Conservation (phyloP, 2,329 filamentous ascomycete genomes). For the Penicillium frequentans region DNA sequence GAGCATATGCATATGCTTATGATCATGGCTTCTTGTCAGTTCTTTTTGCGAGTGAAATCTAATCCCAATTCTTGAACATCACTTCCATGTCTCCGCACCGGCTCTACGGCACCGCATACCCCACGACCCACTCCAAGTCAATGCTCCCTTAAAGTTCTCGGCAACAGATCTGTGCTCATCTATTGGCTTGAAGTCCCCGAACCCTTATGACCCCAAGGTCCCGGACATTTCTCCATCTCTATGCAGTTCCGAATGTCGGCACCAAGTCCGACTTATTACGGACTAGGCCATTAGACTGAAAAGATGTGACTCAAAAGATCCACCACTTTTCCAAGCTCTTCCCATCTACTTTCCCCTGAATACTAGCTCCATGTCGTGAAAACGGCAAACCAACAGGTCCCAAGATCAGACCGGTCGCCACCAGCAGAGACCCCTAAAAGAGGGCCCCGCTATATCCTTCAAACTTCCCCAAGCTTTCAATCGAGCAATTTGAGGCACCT, state of each 20-base stretch:
- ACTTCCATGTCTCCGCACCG: conserved; percentile 16
- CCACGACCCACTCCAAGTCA: conserved; percentile 8
- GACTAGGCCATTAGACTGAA: conserved; percentile 2
- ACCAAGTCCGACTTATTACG: conserved; percentile 13
- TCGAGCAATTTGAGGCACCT: neutral
- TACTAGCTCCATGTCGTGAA: conserved; percentile 7
- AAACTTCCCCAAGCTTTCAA: neutral
- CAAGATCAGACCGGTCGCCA: conserved; percentile 3
- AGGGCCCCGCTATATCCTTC: neutral
- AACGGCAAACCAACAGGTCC: conserved; percentile 5
- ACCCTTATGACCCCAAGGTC: neutral
- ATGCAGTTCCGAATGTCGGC: conserved; percentile 5
- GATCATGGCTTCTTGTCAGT: too few species aligned
- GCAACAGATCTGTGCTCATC: neutral
- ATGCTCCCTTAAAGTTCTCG: neutral
- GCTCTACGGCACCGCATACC: conserved; percentile 17
- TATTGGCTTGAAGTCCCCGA: conserved; percentile 17
- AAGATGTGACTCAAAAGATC: neutral
- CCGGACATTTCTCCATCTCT: conserved; percentile 3
- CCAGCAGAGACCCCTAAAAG: neutral
- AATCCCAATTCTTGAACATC: too few species aligned
- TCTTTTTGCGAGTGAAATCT: too few species aligned
- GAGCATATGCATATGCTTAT: too few species aligned
- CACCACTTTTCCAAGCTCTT: neutral
- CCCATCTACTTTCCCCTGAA: neutral